Evolutionary conservation across 139 green algal genomes (phyloP).

Genomic region (Micractinium sp.): DNA sequence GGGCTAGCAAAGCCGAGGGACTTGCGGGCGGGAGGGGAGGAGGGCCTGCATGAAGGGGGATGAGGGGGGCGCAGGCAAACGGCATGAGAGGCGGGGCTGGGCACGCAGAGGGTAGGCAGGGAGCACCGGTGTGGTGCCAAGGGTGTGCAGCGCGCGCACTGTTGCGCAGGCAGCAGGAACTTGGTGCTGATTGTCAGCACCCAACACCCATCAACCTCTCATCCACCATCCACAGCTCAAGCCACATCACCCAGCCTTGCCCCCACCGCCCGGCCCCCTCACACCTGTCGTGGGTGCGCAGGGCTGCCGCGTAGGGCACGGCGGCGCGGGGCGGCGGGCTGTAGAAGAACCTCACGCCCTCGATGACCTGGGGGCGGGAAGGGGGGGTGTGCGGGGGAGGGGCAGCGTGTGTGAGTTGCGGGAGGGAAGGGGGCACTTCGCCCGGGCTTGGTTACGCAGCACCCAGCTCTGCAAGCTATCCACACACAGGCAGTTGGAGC

Average conservation of each 20-base stretch:
- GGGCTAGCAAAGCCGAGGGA: neutral
- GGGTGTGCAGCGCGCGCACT: neutral
- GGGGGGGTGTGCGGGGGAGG: neutral
- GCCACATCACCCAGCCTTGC: neutral
- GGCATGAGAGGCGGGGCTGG: neutral
- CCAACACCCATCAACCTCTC: too few species aligned
- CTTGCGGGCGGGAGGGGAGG: neutral
- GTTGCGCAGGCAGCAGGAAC: neutral
- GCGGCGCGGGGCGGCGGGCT: conserved; percentile 82
- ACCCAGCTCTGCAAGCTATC: neutral
- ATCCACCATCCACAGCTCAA: too few species aligned
- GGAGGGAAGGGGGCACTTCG: neutral
- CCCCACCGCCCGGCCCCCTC: too few species aligned
- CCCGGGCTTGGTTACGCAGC: neutral
- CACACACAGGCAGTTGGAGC: neutral
- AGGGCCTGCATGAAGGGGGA: neutral
- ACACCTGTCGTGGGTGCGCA: conserved; percentile 56
- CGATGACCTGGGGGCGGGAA: conserved; percentile 50
- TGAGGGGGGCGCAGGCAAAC: neutral
- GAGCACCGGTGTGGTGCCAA: neutral
- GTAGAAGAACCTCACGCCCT: conserved; percentile 90
- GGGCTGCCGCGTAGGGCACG: conserved; percentile 77
- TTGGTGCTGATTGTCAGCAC: too few species aligned
- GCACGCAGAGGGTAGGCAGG: neutral
- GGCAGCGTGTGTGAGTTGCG: neutral